Evolutionary conservation across 176 grass and related monocot genomes (phyloP).

Genomic region (Microstegium vimineum): DNA sequence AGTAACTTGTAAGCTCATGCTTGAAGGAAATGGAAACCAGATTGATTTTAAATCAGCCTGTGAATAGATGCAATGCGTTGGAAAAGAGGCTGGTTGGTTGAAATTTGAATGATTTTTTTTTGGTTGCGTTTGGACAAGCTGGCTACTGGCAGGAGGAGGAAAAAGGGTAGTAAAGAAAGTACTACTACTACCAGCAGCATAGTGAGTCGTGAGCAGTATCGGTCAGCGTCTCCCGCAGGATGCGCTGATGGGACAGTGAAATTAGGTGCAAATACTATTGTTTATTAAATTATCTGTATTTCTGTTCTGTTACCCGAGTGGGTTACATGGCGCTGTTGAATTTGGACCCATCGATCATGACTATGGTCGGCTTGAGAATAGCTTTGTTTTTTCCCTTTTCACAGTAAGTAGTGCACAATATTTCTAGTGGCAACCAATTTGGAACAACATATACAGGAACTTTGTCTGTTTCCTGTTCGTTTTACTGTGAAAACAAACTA

Average conservation of each 20-base stretch:
- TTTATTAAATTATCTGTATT: not conserved
- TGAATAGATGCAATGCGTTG: no score
- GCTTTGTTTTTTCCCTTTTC: not conserved
- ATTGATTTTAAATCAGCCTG: not conserved
- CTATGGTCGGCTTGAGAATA: not conserved
- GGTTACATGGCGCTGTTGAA: not conserved
- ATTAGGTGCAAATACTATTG: not conserved
- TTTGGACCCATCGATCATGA: not conserved
- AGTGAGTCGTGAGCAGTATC: not conserved
- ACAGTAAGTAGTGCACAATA: no score
- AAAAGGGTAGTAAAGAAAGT: not conserved
- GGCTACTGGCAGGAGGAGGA: not conserved
- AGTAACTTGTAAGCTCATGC: no score
- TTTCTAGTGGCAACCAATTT: not conserved
- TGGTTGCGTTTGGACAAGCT: not conserved
- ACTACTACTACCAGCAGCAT: not conserved
- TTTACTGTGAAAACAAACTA: no score
- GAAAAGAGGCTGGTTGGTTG: no score
- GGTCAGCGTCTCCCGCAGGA: not conserved
- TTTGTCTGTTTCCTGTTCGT: no score
- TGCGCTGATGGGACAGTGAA: conserved; percentile 20
- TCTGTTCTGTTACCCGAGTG: not conserved
- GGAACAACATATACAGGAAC: no score
- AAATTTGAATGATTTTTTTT: not conserved
- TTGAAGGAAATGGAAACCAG: not conserved